phyloP scores from a whole-genome alignment of 169 alveolate genomes.

The Plasmodium gaboni region DNA sequence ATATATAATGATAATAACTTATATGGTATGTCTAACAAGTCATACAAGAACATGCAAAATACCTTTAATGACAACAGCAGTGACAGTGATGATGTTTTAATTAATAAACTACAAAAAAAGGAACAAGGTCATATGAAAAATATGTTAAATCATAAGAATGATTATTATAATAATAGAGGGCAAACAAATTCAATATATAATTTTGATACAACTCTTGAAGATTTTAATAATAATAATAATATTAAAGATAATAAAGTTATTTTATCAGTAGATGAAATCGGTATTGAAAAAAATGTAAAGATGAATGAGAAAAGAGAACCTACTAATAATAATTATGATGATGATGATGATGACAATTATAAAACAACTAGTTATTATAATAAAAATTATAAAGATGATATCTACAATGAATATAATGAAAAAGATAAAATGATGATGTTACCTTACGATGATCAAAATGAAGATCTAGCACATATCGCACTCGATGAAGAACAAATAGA shows the following conservation, averaged over 20 bases:
- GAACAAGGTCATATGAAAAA: not conserved
- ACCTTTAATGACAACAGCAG: not conserved
- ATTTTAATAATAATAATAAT: not conserved
- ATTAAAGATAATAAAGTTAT: too few relatives aligned
- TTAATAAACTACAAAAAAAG: not conserved
- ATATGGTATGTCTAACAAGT: too few relatives aligned
- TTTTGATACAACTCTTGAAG: not conserved
- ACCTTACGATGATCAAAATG: not conserved
- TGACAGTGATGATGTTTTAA: not conserved
- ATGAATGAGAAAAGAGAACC: not conserved
- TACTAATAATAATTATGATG: not conserved
- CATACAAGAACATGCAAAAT: too few relatives aligned
- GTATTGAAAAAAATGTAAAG: not conserved
- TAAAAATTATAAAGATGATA: not conserved
- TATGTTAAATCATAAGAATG: not conserved
- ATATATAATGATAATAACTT: too few relatives aligned
- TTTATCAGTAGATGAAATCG: too few relatives aligned
- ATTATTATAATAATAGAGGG: not conserved
- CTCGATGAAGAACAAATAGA: not conserved
- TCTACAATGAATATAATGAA: not conserved
- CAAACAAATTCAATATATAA: not conserved
- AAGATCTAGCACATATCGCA: not conserved
- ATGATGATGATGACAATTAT: not conserved
- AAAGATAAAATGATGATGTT: not conserved
- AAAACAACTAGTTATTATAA: not conserved